Evolutionary conservation across 202 grass and related monocot species (phyloP).

Genomic region (Dendrocalamus latiflorus): DNA sequence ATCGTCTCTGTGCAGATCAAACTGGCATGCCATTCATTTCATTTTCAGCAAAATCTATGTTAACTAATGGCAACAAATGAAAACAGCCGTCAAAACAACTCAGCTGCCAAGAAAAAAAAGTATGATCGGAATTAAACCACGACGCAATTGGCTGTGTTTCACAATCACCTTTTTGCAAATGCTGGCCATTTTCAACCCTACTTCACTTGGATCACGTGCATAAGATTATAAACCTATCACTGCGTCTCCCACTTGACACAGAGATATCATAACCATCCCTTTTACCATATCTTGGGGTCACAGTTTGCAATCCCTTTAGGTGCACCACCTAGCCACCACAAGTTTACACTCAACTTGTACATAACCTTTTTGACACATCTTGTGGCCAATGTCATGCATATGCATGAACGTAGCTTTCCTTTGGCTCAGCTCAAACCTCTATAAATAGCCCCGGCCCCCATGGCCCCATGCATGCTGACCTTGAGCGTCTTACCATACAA

Average conservation of each 20-base stretch:
- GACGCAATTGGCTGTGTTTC: constrained; percentile 20
- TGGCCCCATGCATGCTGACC: neutral
- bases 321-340: constrained; percentile 22
- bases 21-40: neutral
- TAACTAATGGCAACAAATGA: neutral
- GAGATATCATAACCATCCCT: neutral
- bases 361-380: constrained; percentile 23
- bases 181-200: neutral
- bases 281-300: constrained; percentile 31
- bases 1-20: neutral
- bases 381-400: constrained; percentile 22
- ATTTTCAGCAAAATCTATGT: neutral
- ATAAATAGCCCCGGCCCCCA: constrained; percentile 32
- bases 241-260: constrained; percentile 25
- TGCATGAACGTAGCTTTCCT: neutral
- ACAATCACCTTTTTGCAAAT: constrained; percentile 23
- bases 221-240: neutral
- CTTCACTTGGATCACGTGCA: constrained; percentile 33
- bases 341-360: constrained; percentile 38
- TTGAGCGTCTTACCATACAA: neutral
- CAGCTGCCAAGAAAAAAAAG: neutral
- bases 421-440: neutral
- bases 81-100: neutral
- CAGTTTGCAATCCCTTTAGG: constrained; percentile 13
- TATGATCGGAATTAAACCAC: neutral